Percentiles rank a stretch among this genome's conserved stretches.
phyloP scores from a whole-genome alignment of 495 filamentous ascomycete species.

The Hypoxylon trugodes region DNA sequence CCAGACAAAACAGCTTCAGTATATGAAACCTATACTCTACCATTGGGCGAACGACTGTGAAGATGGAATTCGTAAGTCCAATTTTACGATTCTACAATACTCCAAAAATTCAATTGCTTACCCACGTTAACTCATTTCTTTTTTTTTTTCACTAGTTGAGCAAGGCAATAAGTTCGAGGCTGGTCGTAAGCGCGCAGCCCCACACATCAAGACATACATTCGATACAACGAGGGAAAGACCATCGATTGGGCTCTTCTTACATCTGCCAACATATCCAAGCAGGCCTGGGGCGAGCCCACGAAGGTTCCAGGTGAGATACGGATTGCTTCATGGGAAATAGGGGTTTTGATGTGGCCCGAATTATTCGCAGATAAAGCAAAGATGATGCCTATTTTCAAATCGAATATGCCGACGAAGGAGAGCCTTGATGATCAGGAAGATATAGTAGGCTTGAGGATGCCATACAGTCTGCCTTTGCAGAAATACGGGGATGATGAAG shows the following conservation, averaged over 20 bases:
- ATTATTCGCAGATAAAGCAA: slow-evolving; percentile 61
- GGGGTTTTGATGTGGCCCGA: slow-evolving; percentile 87
- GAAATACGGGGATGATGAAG: slow-evolving; percentile 67
- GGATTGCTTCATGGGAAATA: slow-evolving; percentile 83
- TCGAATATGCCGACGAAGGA: slow-evolving; percentile 57
- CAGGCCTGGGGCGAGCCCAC: slow-evolving; percentile 84
- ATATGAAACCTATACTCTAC: slow-evolving; percentile 72
- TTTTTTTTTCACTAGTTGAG: slow-evolving; percentile 8
- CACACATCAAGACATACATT: slow-evolving; percentile 92
- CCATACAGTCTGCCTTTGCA: slow-evolving; percentile 84
- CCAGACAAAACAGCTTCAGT: slow-evolving; percentile 78
- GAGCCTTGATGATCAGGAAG: slow-evolving; percentile 13
- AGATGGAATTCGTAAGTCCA: slow-evolving; percentile 47
- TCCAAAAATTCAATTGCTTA: not conserved
- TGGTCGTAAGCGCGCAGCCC: slow-evolving; percentile 79
- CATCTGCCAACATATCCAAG: slow-evolving; percentile 85
- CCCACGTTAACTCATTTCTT: not conserved
- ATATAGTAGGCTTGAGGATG: slow-evolving; percentile 74
- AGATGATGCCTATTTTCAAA: slow-evolving; percentile 76
- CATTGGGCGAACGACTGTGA: slow-evolving; percentile 71
- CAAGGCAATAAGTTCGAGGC: slow-evolving; percentile 43
- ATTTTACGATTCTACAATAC: too few relatives aligned
- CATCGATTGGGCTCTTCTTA: slow-evolving; percentile 89
- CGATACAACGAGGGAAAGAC: slow-evolving; percentile 64
- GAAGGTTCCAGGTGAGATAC: slow-evolving; percentile 64